Conservation (phyloP, 768 basidiomycete genomes). For the Rhizopogon sp. region DNA sequence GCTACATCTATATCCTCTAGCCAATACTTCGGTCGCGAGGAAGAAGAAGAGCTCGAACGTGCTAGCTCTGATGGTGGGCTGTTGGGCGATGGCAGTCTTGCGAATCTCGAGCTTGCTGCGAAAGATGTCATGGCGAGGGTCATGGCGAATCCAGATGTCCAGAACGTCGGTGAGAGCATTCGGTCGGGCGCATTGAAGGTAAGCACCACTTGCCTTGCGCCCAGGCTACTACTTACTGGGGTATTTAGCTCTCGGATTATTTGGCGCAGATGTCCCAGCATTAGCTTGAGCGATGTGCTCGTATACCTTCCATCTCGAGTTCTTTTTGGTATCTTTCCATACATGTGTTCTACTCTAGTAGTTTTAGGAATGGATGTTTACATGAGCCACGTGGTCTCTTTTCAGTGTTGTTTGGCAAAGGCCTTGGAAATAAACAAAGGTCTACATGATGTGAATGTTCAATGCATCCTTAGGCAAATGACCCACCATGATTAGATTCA, state of each 20-base stretch:
- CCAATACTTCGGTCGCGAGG: slow-evolving; percentile 94
- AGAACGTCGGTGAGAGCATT: slow-evolving; percentile 77
- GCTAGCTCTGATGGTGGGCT: slow-evolving; percentile 52
- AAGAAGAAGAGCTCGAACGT: slow-evolving; percentile 47
- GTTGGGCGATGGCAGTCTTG: slow-evolving; percentile 43
- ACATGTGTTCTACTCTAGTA: not conserved
- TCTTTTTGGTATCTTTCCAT: not conserved
- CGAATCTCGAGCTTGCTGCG: slow-evolving; percentile 59
- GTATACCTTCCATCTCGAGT: not conserved
- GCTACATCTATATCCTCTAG: slow-evolving; percentile 92
- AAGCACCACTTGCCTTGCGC: slow-evolving; percentile 13
- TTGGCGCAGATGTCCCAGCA: slow-evolving; percentile 62
- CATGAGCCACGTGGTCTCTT: not conserved
- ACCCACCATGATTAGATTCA: slow-evolving; percentile 86
- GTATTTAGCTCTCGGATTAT: slow-evolving; percentile 54
- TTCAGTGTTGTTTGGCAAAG: slow-evolving; percentile 9
- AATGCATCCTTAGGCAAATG: slow-evolving; percentile 7
- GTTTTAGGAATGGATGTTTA: not conserved
- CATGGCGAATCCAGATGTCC: slow-evolving; percentile 82
- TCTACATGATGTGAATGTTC: not conserved
- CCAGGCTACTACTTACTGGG: not conserved
- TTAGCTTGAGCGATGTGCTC: slow-evolving; percentile 11
- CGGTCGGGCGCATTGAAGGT: slow-evolving; percentile 82
- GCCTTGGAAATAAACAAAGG: slow-evolving; percentile 7
- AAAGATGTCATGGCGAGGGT: slow-evolving; percentile 72